Evolutionary conservation across 1,284 basidiomycete species (phyloP), one percentile per base, ranked within the genome.

Genomic region (Singerocomus inundabilis): DNA sequence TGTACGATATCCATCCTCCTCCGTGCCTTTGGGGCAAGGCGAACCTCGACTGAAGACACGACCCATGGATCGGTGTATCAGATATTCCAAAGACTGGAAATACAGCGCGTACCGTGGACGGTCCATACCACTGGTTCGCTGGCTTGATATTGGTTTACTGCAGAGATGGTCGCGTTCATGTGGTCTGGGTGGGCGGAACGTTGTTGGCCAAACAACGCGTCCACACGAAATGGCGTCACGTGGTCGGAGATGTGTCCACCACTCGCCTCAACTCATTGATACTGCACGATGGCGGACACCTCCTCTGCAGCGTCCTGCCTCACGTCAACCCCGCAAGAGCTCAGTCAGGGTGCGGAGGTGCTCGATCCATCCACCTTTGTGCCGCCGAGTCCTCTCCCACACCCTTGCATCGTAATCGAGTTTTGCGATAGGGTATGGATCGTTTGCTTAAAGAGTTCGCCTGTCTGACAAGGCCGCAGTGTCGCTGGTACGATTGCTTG

Each of bases 351-450:
- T 21, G 21, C 4, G 21, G 21, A 44, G 1, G 44, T 42, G 62
- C 67, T 33, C 59, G 77, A 86, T 57, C 71, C 77, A 0, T 65
- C 76, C 0, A 81, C 80, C 0, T 89, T 91, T 64, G 67, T 78
- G 7, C 77, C 80, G 39, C 88, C 88, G 2, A 64, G 63, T 10
- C 67, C 73, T 16, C 62, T 76, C 26, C 69, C 74, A 0, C 58
- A 68, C 12, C 74, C 79, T 7, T 78, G 76, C 31, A 68, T 88
- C 29, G 74, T 73, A 7, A 88, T 96, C 54, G 91, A 93, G 69
- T 94, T 91, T 63, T 94, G 91, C 64, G 88, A 93, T 64, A 76
- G 89, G 73, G 88, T 93, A 67, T 64, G 85, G 59, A 16, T 36
- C 21, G 30, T 41, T 39, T 37, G 11, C 26, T 30, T 16, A 30